Base-by-base conservation (phyloP, 805 yeast genomes). In the Yarrowia sp. region DNA sequence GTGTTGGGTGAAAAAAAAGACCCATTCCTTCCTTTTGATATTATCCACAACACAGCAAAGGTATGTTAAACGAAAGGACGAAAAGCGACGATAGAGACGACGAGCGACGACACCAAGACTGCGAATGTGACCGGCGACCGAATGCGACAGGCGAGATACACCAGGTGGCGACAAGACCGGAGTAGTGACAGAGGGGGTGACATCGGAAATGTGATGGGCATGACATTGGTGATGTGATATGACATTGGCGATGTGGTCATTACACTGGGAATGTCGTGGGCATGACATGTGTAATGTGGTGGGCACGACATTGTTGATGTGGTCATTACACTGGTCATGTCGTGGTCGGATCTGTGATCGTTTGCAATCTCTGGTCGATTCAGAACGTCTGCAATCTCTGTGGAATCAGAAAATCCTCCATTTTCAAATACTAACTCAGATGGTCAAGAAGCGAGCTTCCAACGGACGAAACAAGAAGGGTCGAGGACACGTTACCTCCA, bases 381-480 rank as follows among this genome's bases (percentile, higher is more conserved):
- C 19, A 26, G 32, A 26, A 26, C 32, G 32, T 26, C 7, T 19
- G 19, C 32, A 26, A 26, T 26, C 32, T 19, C 19, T 19, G 19
- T 19, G 19, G 19, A 19, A 19, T 19, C 19, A 19, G 19, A 19
- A 19, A 19, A 26, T 26, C 7, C 32, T 5, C 32, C 32, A 26
- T 26, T 19, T 19, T 26, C 32, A 26, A 7, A 5, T 35, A 48
- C 55, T 63, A 48, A 42, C 70, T 76, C 88, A 84, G 76, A 95
- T 95, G 99, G 98, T 99, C 86, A 95, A 95, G 92, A 95, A 95
- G 98, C 94, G 99, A 93, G 92, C 98, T 85, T 92, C 98, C 95
- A 92, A 93, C 98, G 99, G 99, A 89, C 94, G 99, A 89, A 95
- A 95, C 96, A 95, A 95, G 96, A 93, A 92, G 88, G 98, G 98